Evolutionary conservation across 768 basidiomycete genomes (phyloP), one percentile per base, ranked within the genome.

Genomic region (Boletus rubroflammeus): DNA sequence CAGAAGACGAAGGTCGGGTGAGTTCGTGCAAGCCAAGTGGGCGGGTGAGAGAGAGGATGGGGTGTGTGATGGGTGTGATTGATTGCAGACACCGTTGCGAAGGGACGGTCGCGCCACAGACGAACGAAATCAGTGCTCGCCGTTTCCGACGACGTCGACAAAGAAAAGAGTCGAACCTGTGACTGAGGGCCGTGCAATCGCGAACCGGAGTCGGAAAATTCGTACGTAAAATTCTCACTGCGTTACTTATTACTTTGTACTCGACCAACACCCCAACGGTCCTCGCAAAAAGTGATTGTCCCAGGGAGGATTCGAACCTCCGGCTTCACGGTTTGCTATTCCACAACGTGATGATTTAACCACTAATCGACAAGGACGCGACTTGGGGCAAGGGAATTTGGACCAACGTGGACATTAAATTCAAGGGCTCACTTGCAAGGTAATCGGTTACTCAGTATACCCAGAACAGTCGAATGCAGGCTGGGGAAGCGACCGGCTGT

Each of bases 1-100:
- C 83, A 73, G 56, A 83, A 69, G 60, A 81, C 65, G 58, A 74
- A 67, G 71, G 73, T 73, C 67, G 77, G 75, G 71, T 76, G 75
- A 66, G 74, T 70, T 62, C 54, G 56, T 23, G 60, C 32, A 39
- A 59, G 59, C 64, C 72, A 62, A 56, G 69, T 69, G 67, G 73
- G 63, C 67, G 61, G 62, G 44, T 64, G 68, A 70, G 62, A 61
- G 63, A 55, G 65, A 65, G 72, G 60, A 54, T 66, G 56, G 55
- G 57, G 34, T 54, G 62, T 61, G 60, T 62, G 67, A 56, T 60
- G 68, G 40, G 60, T 39, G 53, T 57, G 57, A 48, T 62, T 62
- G 15, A 64, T 67, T 55, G 71, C 63, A 66, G 75, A 78, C 79
- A 80, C 76, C 58, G 72, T 75, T 73, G 72, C 66, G 54, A 59